Evolutionary conservation across 2,329 filamentous ascomycete genomes (phyloP), one percentile per base, ranked within the genome.

Genomic region (Dactylonectria estremocensis): DNA sequence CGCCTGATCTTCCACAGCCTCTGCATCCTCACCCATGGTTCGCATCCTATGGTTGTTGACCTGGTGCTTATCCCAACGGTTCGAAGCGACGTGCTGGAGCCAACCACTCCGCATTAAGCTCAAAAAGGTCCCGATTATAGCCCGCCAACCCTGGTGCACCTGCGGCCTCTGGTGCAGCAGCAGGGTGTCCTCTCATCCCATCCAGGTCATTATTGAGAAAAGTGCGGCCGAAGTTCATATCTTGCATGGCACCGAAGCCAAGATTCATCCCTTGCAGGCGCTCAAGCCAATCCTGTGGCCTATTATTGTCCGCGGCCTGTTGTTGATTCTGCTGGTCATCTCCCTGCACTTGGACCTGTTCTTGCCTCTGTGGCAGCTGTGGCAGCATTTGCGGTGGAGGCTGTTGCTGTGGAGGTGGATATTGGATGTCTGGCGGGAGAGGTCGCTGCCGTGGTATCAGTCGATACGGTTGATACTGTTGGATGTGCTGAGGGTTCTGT

Each of bases 21-120:
- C 24, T 28, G 88, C 18, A 20, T 48, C 20, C 11, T 18, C 35
- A 20, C n/a, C 46, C 16, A 10, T 22, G 14, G 11, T 22, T 40
- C 24, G 14, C 37, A 35, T 61, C 40, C 28, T 55, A 62, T 13
- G 20, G 60, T 22, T 33, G 46, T 14, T 59, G 56, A 16, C 28
- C 45, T 13, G 45, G 45, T 28, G 56, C 56, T 14, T 53, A 37
- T 20, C 59, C 50, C 59, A 55, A 7, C 5, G 52, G 40, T 62
- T 40, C 50, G 16, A 55, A 14, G 18, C 28, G 37, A 24, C 43
- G 40, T 31, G 45, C 43, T 48, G 31, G 31, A 37, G 28, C n/a
- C 22, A 20, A 20, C 20, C 18, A 52, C 40, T 31, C 28, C 16
- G 14, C 18, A 2, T 50, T 45, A 8, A 49, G 46, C n/a, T 43